phyloP scores from a whole-genome alignment of 495 filamentous ascomycete genomes.

The Paragyromitra xinjiangensis region DNA sequence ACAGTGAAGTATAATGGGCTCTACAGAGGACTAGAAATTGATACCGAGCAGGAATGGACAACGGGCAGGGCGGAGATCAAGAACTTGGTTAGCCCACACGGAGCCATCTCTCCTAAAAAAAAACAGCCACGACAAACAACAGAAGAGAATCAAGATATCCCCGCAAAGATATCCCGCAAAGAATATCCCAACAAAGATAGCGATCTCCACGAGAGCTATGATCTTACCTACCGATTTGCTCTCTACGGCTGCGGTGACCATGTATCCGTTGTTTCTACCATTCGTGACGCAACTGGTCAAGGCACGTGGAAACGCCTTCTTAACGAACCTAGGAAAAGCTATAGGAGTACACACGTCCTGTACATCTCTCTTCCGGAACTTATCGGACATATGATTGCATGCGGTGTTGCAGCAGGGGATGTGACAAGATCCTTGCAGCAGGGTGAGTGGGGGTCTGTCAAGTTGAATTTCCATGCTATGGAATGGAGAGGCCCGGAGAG shows the following conservation, averaged over 20 bases:
- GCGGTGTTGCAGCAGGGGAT: neutral
- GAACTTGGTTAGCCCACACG: constrained; percentile 1
- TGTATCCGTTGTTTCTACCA: constrained; percentile 9
- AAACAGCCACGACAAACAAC: neutral
- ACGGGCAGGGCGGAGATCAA: neutral
- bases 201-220: neutral
- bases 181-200: neutral
- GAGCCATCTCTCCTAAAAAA: neutral
- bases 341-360: constrained; percentile 19
- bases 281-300: constrained; percentile 9
- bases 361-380: constrained; percentile 40
- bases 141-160: neutral
- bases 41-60: constrained; percentile 7
- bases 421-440: constrained; percentile 16
- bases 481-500: constrained; percentile 18
- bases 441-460: constrained; percentile 23
- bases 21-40: neutral
- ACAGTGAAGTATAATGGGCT: constrained; percentile 20
- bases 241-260: constrained; percentile 36
- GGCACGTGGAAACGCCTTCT: constrained; percentile 22
- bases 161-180: neutral
- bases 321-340: constrained; percentile 3
- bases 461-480: neutral
- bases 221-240: constrained; percentile 7
- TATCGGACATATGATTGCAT: constrained; percentile 27